Evolutionary conservation across 1,284 basidiomycete species (phyloP).

Genomic region (Moniliophthora roreri): DNA sequence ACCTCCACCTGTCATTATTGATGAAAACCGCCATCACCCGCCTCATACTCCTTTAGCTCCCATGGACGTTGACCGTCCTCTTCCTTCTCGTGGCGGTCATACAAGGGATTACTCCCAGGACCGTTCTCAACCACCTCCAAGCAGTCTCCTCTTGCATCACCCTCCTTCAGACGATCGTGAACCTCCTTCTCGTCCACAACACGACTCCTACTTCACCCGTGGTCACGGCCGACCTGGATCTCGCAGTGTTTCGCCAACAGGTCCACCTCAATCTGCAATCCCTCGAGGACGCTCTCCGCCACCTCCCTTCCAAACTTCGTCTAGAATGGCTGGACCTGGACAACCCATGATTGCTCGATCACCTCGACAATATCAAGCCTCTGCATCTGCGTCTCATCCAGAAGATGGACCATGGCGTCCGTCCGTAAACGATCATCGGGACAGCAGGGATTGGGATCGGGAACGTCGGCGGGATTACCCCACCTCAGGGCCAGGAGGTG

Average conservation of each 20-base stretch:
- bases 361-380: conserved; percentile 49
- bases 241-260: conserved; percentile 54
- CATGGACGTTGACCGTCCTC: conserved; percentile 80
- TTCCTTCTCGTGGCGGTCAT: conserved; percentile 46
- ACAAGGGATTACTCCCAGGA: conserved; percentile 52
- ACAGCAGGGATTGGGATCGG: conserved; percentile 38
- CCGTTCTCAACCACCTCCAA: conserved; percentile 52
- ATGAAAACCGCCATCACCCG: conserved; percentile 62
- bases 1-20: conserved; percentile 74
- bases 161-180: conserved; percentile 42
- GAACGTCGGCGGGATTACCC: conserved; percentile 48
- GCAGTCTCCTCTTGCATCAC: conserved; percentile 62
- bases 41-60: conserved; percentile 75
- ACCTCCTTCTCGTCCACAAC: conserved; percentile 38
- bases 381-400: conserved; percentile 40
- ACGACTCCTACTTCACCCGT: conserved; percentile 53
- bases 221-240: conserved; percentile 47
- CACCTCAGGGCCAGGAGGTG: conserved; percentile 18
- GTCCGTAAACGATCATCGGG: conserved; percentile 38
- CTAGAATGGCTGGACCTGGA: conserved; percentile 43
- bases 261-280: conserved; percentile 33
- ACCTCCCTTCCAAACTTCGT: conserved; percentile 44
- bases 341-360: conserved; percentile 50
- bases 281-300: conserved; percentile 48
- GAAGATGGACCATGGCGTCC: conserved; percentile 39